Evolutionary conservation across 2,329 filamentous ascomycete genomes (phyloP).

Genomic region (Zalaria sp.): DNA sequence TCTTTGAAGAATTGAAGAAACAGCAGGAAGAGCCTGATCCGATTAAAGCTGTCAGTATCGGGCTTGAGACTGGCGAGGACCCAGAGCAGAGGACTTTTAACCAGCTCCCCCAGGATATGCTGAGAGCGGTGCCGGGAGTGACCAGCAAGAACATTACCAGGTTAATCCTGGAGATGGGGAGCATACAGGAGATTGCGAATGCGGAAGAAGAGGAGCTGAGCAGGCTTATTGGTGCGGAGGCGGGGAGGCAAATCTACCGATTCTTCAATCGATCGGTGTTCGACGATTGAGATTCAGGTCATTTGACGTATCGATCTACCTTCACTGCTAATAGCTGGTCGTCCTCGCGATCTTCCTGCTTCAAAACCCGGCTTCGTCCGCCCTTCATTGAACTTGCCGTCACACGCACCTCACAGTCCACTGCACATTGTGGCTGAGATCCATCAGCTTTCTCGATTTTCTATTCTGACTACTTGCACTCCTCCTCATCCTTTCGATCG

Average conservation of each 20-base stretch:
- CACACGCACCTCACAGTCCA: no score
- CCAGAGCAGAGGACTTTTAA: constrained; percentile 57
- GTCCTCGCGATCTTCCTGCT: no score
- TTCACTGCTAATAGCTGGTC: no score
- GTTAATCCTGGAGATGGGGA: constrained; percentile 59
- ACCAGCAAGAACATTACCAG: constrained; percentile 63
- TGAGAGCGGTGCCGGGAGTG: constrained; percentile 71
- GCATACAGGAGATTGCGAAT: constrained; percentile 71
- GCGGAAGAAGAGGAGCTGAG: constrained; percentile 62
- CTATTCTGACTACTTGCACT: no score
- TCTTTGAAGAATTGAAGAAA: constrained; percentile 86
- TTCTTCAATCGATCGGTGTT: constrained; percentile 64
- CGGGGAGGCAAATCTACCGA: constrained; percentile 57
- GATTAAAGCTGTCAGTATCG: constrained; percentile 68
- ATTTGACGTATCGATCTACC: background rate
- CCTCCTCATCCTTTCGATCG: no score
- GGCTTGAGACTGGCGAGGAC: constrained; percentile 48
- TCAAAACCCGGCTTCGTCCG: no score
- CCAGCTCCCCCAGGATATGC: constrained; percentile 78
- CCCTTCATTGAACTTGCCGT: no score
- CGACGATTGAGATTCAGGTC: constrained; percentile 20
- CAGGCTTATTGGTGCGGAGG: constrained; percentile 61
- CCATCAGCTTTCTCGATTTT: no score
- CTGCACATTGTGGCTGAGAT: no score
- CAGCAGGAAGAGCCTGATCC: constrained; percentile 85